Evolutionary conservation across 1,284 basidiomycete species (phyloP), one percentile per base, ranked within the genome.

Genomic region (Ceratobasidium sp.): DNA sequence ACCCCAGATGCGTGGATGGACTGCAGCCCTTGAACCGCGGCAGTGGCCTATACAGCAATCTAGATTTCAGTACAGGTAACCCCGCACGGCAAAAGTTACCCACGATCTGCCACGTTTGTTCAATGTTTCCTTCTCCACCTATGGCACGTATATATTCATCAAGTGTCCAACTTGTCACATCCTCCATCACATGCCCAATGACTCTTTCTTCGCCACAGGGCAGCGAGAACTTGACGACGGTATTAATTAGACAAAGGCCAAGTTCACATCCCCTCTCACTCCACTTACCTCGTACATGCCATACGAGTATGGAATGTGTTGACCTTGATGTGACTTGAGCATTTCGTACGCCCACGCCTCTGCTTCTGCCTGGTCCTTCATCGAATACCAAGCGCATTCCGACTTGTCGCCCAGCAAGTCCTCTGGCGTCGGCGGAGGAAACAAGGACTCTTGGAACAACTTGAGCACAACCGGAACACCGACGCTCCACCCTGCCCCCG

Each of bases 111-210:
- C 64, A 68, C 30, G 44, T 68, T 56, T 68, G 42, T 36, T 68
- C 64, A 23, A 68, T 68, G 21, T 56, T 68, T 29, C 23, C 54
- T 57, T 68, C 64, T 33, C 64, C 64, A 14, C 64, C 64, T 42
- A 68, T 68, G 27, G 23, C 44, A 50, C 44, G 53, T 21, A 68
- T 44, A 33, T 68, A 68, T 68, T 68, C 64, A 46, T 68, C 64
- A 27, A 68, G 30, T 4, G 64, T 68, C 53, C 53, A 68, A 53
- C 64, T 68, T n/a, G 54, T 68, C 41, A 68, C 64, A 68, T 68
- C 64, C 49, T 68, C 64, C 64, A 68, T 68, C 44, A 68, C 64
- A 68, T 68, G 64, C 21, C 64, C 64, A 33, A 68, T 68, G 64
- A 68, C 64, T 49, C 44, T 54, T 44, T 68, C 27, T 57, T 68